Evolutionary conservation across 1,284 basidiomycete genomes (phyloP).

Genomic region (Cryptococcus sp.): DNA sequence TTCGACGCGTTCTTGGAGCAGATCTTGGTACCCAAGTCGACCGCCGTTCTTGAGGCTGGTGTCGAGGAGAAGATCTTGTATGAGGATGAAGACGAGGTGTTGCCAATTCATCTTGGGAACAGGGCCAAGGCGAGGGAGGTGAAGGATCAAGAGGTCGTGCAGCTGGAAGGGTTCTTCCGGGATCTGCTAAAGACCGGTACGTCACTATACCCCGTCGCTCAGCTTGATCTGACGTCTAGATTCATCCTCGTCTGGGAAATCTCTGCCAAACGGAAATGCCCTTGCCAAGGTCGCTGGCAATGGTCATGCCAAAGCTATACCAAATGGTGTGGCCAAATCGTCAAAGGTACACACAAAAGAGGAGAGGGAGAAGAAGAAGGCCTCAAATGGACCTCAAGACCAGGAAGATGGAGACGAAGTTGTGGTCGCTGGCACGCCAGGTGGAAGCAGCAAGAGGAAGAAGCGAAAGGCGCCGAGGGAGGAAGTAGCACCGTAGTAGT

Average conservation of each 20-base stretch:
- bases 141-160: constrained; percentile 20
- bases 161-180: constrained; percentile 23
- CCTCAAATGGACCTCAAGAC: not conserved
- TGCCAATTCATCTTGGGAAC: not conserved
- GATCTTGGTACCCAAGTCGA: constrained; percentile 50
- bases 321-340: too few species aligned
- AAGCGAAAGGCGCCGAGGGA: constrained; percentile 7
- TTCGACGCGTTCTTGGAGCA: constrained; percentile 67
- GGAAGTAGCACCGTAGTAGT: not conserved
- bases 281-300: too few species aligned
- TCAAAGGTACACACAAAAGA: too few species aligned
- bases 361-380: too few species aligned
- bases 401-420: constrained; percentile 2
- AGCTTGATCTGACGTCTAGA: too few species aligned
- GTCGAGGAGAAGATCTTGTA: constrained; percentile 9
- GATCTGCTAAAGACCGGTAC: not conserved
- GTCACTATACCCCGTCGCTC: not conserved
- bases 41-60: not conserved
- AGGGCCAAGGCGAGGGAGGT: constrained; percentile 8
- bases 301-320: too few species aligned
- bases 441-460: not conserved
- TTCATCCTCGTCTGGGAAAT: too few species aligned
- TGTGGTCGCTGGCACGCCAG: not conserved
- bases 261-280: not conserved
- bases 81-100: constrained; percentile 6